phyloP scores from a whole-genome alignment of 495 filamentous ascomycete species.

The Aspergillus sclerotiicarbonarius region DNA sequence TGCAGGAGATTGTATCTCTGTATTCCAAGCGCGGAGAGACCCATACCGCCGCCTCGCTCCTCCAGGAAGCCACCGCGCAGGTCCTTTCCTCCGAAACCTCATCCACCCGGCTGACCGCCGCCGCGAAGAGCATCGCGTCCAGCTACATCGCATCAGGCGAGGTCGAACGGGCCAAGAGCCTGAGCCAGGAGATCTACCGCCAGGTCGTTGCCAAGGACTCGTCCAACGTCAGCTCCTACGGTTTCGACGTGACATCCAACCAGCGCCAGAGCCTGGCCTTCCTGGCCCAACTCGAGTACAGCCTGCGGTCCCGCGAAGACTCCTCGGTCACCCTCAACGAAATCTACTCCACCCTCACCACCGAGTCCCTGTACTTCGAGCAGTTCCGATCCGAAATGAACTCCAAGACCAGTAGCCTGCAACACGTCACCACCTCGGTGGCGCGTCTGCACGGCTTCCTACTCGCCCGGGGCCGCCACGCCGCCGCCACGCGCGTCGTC shows the following conservation, averaged over 20 bases:
- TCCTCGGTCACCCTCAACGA: conserved; percentile 32
- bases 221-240: conserved; percentile 12
- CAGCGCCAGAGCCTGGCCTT: conserved; percentile 37
- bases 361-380: conserved; percentile 40
- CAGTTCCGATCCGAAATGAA: conserved; percentile 30
- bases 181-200: conserved; percentile 36
- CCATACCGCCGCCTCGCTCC: conserved; percentile 23
- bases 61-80: conserved; percentile 34
- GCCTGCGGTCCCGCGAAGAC: conserved; percentile 25
- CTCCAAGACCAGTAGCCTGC: conserved; percentile 30
- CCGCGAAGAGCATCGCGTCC: conserved; percentile 32
- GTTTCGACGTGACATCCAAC: conserved; percentile 27
- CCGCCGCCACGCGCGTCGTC: conserved; percentile 22
- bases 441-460: conserved; percentile 35
- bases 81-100: conserved; percentile 30
- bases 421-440: conserved; percentile 24
- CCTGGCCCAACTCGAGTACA: conserved; percentile 39
- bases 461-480: conserved; percentile 23
- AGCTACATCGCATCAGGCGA: conserved; percentile 34
- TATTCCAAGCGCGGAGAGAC: conserved; percentile 30
- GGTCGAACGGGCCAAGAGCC: conserved; percentile 27
- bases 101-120: conserved; percentile 26
- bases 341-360: conserved; percentile 33
- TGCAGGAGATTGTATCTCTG: conserved; percentile 32
- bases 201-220: conserved; percentile 29